A percentile compares a stretch with the other conserved stretches of the same genome.
These are phyloP conservation scores for Beauveria australis DNA, from an alignment of 2,329 filamentous ascomycete species.

Conservation along the genomic window DNA sequence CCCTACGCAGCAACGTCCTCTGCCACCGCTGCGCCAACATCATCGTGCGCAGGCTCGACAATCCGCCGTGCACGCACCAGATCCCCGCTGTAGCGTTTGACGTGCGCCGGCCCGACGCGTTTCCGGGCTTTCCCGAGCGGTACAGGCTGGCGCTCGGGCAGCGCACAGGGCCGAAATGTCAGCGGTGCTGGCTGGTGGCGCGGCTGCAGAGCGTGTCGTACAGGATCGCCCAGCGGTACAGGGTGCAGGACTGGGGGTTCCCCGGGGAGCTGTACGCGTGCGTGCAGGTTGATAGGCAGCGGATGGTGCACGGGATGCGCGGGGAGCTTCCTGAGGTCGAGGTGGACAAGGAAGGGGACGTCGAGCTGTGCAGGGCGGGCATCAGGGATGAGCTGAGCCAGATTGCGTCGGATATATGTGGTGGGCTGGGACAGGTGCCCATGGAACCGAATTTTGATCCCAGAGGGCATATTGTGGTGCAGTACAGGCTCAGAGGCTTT, in stretches of 20 bases:
- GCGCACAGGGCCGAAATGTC: conserved; percentile 6
- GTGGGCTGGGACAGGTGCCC: conserved; percentile 5
- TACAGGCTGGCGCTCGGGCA: conserved; percentile 6
- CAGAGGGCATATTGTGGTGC: not conserved
- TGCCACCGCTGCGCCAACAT: conserved; percentile 2
- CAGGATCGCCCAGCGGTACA: not conserved
- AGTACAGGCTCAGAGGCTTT: conserved; percentile 5
- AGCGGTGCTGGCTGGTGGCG: conserved; percentile 7
- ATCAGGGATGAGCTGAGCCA: not conserved
- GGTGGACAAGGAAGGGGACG: conserved; percentile 1
- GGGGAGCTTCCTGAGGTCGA: not conserved
- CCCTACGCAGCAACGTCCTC: not conserved
- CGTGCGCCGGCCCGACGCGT: not conserved
- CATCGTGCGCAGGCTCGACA: conserved; percentile 3
- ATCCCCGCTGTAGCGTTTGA: not conserved
- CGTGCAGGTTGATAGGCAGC: conserved; percentile 1
- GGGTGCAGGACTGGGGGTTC: not conserved
- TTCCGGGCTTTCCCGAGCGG: not conserved
- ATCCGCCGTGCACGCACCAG: conserved; percentile 3
- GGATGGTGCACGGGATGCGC: conserved; percentile 8
- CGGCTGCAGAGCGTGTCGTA: conserved; percentile 4
- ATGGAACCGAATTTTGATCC: conserved; percentile 11
- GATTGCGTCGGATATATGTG: conserved; percentile 2
- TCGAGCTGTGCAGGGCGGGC: not conserved
- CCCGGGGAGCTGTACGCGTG: conserved; percentile 10